phyloP scores from a whole-genome alignment of 352 stramenopile species.

The Globisporangium echinulatum region DNA sequence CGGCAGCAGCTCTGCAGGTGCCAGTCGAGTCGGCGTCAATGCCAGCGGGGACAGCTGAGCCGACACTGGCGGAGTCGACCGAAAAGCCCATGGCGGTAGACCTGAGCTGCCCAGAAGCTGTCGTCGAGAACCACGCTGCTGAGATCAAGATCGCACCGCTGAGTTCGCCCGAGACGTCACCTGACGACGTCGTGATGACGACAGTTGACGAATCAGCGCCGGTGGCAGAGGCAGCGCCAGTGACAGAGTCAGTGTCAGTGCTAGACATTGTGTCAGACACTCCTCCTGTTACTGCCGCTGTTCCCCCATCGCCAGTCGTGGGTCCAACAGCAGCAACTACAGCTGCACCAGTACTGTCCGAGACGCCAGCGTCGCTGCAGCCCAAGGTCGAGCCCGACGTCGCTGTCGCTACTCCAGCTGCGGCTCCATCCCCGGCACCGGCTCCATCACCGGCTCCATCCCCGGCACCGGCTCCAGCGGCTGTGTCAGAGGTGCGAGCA shows the following conservation, averaged over 20 bases:
- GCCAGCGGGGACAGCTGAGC: too few species aligned
- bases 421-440: conserved; percentile 4
- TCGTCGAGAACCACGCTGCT: conserved; percentile 27
- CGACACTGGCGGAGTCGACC: conserved; percentile 4
- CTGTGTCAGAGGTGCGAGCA: conserved; percentile 2
- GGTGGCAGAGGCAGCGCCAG: not conserved
- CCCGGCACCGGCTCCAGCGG: not conserved
- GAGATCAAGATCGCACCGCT: conserved; percentile 15
- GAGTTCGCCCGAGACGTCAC: not conserved
- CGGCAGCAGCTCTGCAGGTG: conserved; percentile 14
- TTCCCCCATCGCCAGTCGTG: not conserved
- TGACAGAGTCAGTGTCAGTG: too few species aligned
- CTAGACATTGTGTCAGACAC: too few species aligned
- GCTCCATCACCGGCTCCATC: conserved; percentile 8
- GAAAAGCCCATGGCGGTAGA: conserved; percentile 8
- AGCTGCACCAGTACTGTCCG: not conserved
- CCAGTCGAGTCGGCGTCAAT: conserved; percentile 2
- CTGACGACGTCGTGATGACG: not conserved
- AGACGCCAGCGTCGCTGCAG: not conserved
- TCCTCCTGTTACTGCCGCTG: not conserved
- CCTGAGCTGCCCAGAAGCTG: conserved; percentile 31
- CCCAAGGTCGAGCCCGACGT: not conserved
- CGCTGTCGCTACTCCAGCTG: not conserved
- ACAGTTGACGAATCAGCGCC: not conserved
- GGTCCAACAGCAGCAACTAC: not conserved